Evolutionary conservation across 331 rosid species (phyloP).

Genomic region (Erythrophleum ivorense): DNA sequence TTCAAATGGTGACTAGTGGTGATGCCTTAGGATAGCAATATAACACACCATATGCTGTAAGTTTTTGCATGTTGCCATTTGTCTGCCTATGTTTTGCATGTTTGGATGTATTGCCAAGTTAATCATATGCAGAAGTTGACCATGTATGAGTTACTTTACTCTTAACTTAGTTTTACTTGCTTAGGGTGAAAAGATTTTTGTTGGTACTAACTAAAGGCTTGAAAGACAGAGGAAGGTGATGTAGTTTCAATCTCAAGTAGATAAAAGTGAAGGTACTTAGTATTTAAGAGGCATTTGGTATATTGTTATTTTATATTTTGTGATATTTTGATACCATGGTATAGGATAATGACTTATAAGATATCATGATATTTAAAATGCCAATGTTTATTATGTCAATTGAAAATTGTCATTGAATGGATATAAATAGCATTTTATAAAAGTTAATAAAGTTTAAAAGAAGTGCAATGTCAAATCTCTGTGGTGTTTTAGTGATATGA

Average conservation of each 20-base stretch:
- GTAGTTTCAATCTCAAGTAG: slow-evolving; percentile 22
- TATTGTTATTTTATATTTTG: too few relatives aligned
- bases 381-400: neutral
- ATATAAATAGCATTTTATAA: too few relatives aligned
- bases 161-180: neutral
- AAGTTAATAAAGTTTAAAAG: too few relatives aligned
- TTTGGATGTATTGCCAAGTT: neutral
- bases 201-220: neutral
- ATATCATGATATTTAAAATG: neutral
- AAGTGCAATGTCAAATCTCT: too few relatives aligned
- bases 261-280: neutral
- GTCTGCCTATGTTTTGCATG: neutral
- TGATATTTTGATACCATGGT: neutral
- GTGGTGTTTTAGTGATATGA: neutral
- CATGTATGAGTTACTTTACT: neutral
- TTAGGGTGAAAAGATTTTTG: neutral
- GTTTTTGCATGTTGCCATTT: slow-evolving; percentile 37
- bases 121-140: slow-evolving; percentile 1
- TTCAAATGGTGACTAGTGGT: slow-evolving; percentile 78
- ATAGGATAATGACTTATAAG: too few relatives aligned
- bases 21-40: slow-evolving; percentile 95
- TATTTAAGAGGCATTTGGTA: neutral
- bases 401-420: too few relatives aligned
- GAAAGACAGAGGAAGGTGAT: neutral
- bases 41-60: slow-evolving; percentile 84